phyloP scores from a whole-genome alignment of 2,329 filamentous ascomycete species.

The Trichocomaceae sp. region DNA sequence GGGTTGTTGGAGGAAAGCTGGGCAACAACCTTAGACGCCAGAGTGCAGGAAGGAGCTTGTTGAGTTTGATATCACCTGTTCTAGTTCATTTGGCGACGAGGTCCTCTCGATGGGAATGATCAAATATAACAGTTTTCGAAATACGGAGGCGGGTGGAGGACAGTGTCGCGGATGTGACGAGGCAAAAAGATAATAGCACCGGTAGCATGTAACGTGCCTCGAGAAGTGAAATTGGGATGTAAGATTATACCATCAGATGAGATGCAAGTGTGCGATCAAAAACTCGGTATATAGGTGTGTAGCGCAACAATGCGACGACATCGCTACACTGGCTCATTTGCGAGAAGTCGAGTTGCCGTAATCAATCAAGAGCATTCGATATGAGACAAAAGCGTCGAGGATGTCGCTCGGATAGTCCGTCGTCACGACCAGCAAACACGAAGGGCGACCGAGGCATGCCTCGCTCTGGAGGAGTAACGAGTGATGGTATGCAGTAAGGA shows the following conservation, averaged over 20 bases:
- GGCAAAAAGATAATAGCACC: neutral
- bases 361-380: neutral
- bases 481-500: neutral
- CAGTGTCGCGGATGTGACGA: neutral
- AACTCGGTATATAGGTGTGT: neutral
- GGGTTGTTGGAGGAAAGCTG: conserved; percentile 1
- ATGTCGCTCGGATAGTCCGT: neutral
- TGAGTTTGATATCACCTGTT: neutral
- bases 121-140: neutral
- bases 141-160: neutral
- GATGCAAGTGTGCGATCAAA: neutral
- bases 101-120: neutral
- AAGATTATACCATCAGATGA: neutral
- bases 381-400: no score
- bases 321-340: conserved; percentile 12
- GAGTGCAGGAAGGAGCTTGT: neutral
- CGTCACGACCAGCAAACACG: neutral
- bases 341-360: neutral
- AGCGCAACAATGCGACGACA: conserved; percentile 14
- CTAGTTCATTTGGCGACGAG: conserved; percentile 4
- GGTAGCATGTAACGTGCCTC: neutral
- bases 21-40: conserved; percentile 1
- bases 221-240: neutral
- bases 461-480: neutral
- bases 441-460: neutral